Evolutionary conservation across 495 filamentous ascomycete genomes (phyloP), one percentile per base, ranked within the genome.

Genomic region (Penicillium maclennaniae): DNA sequence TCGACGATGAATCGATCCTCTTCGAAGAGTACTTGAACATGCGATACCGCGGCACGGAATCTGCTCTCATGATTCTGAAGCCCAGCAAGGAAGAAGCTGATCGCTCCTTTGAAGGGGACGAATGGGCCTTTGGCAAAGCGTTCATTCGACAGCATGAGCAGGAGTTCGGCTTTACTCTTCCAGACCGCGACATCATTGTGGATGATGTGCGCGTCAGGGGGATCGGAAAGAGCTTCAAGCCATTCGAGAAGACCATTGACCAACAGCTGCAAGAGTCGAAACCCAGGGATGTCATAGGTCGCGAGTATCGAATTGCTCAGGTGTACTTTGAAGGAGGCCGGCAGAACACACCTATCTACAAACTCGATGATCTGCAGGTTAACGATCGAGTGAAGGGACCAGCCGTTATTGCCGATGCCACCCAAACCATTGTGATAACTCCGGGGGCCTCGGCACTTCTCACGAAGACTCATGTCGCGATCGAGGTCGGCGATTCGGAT

Each of bases 111-210:
- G 55, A 17, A 4, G 10, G 60, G 19, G 70, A 83, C 45, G 81
- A 84, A 34, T 47, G 77, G 76, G 89, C 82, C 3, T 96, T 89
- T 67, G 88, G 84, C 6, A 82, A 85, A 54, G 90, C 87, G 0
- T 98, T 98, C 55, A 76, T 92, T 12, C 80, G 81, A 59, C 87
- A 95, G 47, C 92, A 98, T 62, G 83, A 91, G 34, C 92, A 92
- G 59, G 93, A 97, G 62, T 98, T 97, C 66, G 92, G 91, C 0
- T 97, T 98, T 62, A 92, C 89, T 1, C 74, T 96, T 3, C 89
- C 91, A 7, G 55, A 53, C 42, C 78, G 92, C 44, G 88, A 96
- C 59, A 91, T 97, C 39, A 88, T 97, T 45, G 82, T 97, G 21
- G 93, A 97, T 51, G 92, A 96, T 69, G 86, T 97, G 10, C 83